phyloP scores from a whole-genome alignment of 2,329 filamentous ascomycete species.

The Polytolypa hystricis region DNA sequence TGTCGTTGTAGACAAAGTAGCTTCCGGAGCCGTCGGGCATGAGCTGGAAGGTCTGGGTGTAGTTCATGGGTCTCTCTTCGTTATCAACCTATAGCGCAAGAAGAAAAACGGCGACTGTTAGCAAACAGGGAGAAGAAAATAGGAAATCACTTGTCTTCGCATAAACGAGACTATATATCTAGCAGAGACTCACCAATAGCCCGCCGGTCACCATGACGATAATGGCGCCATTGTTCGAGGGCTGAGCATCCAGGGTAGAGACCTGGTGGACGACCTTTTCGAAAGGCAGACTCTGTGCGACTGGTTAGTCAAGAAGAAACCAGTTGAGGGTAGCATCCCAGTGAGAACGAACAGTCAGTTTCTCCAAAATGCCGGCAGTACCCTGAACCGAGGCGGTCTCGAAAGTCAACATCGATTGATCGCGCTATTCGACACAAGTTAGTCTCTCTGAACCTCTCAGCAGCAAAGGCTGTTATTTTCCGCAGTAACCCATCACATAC shows the following conservation, averaged over 20 bases:
- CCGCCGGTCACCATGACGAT: constrained; percentile 81
- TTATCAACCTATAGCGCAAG: constrained; percentile 74
- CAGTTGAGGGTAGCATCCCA: too few species aligned
- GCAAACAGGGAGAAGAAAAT: constrained; percentile 1
- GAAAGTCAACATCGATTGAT: constrained; percentile 87
- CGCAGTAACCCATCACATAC: constrained; percentile 37
- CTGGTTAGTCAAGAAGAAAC: too few species aligned
- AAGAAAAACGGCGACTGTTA: too few species aligned
- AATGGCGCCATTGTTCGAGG: constrained; percentile 58
- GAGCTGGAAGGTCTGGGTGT: constrained; percentile 82
- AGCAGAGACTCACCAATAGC: constrained; percentile 53
- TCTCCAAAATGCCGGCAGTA: constrained; percentile 57
- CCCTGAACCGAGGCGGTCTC: constrained; percentile 62
- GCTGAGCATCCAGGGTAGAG: constrained; percentile 72
- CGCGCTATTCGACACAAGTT: constrained; percentile 44
- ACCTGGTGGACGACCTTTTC: constrained; percentile 69
- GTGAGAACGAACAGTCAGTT: constrained; percentile 59
- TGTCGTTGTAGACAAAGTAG: constrained; percentile 87
- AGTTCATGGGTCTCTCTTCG: constrained; percentile 77
- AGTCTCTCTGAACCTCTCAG: neutral
- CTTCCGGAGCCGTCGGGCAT: constrained; percentile 53
- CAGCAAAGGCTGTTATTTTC: too few species aligned
- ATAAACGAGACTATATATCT: neutral
- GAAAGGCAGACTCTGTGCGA: constrained; percentile 61
- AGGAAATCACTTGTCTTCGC: constrained; percentile 1